Percentiles rank a stretch among this genome's conserved stretches.
Evolutionary conservation across 2,329 filamentous ascomycete species (phyloP).

Genomic region (Colletotrichum musae): DNA sequence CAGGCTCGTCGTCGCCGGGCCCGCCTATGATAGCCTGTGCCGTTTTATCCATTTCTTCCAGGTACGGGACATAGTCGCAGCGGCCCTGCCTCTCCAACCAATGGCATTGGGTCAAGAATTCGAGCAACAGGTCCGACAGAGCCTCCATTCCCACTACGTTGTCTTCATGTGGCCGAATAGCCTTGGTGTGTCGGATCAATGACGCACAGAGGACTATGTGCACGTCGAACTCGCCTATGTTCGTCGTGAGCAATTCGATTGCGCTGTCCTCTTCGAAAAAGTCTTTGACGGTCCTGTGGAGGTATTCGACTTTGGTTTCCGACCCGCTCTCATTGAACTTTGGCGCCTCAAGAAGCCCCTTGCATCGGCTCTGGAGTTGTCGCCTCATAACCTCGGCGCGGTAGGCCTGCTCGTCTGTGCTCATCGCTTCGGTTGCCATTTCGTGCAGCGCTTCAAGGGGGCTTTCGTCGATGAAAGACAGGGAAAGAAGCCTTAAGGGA

Average conservation of each 20-base stretch:
- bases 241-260: background rate
- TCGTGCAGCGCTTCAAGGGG: background rate
- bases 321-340: background rate
- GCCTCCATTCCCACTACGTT: background rate
- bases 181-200: background rate
- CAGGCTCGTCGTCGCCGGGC: background rate
- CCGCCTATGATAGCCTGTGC: background rate
- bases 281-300: background rate
- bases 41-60: background rate
- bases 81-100: background rate
- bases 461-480: constrained; percentile 10
- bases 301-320: background rate
- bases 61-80: background rate
- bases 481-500: background rate
- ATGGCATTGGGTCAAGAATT: background rate
- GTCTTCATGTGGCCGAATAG: background rate
- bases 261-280: background rate
- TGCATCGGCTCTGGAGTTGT: background rate
- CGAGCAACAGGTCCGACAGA: background rate
- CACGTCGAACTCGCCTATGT: background rate
- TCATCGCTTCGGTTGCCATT: background rate
- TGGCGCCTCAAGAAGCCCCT: background rate
- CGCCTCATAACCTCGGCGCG: background rate
- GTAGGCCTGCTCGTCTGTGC: background rate
- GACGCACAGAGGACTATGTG: background rate